phyloP scores from a whole-genome alignment of 495 filamentous ascomycete species.

The Aspergillus panamensis region DNA sequence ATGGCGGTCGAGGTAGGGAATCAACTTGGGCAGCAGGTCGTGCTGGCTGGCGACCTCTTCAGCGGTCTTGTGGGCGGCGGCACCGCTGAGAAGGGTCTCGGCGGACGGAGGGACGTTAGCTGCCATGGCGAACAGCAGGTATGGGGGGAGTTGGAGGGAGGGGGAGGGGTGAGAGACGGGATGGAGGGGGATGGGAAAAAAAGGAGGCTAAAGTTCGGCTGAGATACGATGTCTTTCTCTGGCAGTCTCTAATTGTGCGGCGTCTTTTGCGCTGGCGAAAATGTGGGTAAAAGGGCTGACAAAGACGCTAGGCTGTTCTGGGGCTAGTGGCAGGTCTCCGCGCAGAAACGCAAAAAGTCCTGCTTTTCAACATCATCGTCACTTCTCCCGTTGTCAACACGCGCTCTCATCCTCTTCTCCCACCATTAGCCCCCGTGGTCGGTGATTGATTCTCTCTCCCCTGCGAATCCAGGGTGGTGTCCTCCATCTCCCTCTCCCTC shows the following conservation, averaged over 20 bases:
- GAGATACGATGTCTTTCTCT: conserved; percentile 7
- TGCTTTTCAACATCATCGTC: conserved; percentile 21
- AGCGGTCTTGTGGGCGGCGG: conserved; percentile 45
- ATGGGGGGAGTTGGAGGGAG: conserved; percentile 19
- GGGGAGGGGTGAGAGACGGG: conserved; percentile 15
- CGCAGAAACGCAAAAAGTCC: conserved; percentile 28
- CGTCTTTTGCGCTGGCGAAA: conserved; percentile 31
- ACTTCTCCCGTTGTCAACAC: conserved; percentile 4
- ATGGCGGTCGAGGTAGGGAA: conserved; percentile 92
- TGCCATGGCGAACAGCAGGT: conserved; percentile 54
- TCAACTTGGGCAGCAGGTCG: conserved; percentile 84
- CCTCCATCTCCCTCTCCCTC: background rate
- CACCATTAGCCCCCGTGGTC: conserved; percentile 3
- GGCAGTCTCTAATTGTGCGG: conserved; percentile 25
- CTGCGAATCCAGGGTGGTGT: background rate
- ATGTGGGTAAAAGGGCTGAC: conserved; percentile 43
- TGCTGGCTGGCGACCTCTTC: conserved; percentile 61
- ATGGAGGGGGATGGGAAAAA: conserved; percentile 14
- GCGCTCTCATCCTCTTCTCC: conserved; percentile 6
- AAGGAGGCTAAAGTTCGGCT: conserved; percentile 13
- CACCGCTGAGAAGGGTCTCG: conserved; percentile 54
- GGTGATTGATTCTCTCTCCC: background rate
- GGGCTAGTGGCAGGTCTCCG: conserved; percentile 27
- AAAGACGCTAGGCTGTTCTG: conserved; percentile 34
- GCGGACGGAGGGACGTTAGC: conserved; percentile 55